Evolutionary conservation across 176 grass and related monocot genomes (phyloP).

Genomic region (Poa annua): DNA sequence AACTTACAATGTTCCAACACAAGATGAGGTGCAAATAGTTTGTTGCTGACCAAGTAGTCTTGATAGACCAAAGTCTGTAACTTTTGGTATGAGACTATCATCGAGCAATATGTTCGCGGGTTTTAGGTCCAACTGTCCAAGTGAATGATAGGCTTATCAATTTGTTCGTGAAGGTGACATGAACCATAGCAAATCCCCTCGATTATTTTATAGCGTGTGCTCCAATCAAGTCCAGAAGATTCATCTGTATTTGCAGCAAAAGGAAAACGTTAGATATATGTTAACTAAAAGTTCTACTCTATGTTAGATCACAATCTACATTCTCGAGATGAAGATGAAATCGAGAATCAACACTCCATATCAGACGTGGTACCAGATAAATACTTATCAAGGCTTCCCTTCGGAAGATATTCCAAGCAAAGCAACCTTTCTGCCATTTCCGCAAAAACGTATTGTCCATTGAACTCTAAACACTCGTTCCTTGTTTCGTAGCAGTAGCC

Average conservation of each 20-base stretch:
- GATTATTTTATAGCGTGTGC: neutral
- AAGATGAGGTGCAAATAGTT: neutral
- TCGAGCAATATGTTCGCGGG: neutral
- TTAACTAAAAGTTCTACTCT: neutral
- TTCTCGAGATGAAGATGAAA: neutral
- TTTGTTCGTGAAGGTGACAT: neutral
- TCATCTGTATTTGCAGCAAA: neutral
- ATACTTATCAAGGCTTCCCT: slow-evolving; percentile 4
- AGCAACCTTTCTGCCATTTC: neutral
- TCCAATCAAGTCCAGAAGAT: neutral
- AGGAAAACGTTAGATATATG: neutral
- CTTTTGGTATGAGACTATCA: neutral
- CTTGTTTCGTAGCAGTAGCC: slow-evolving; percentile 10
- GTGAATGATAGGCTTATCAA: neutral
- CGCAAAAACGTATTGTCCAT: neutral
- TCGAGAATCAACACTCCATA: neutral
- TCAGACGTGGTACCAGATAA: neutral
- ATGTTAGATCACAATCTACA: neutral
- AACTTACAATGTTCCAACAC: slow-evolving; percentile 30
- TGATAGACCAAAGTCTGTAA: neutral
- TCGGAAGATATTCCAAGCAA: slow-evolving; percentile 12
- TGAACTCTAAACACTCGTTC: neutral
- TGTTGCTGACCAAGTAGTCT: neutral
- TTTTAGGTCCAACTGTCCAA: neutral
- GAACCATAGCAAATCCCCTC: neutral